A percentile compares a stretch with the other conserved stretches of the same genome.
phyloP scores from a whole-genome alignment of 208 protist species.

The Acanthamoeba castellanii region DNA sequence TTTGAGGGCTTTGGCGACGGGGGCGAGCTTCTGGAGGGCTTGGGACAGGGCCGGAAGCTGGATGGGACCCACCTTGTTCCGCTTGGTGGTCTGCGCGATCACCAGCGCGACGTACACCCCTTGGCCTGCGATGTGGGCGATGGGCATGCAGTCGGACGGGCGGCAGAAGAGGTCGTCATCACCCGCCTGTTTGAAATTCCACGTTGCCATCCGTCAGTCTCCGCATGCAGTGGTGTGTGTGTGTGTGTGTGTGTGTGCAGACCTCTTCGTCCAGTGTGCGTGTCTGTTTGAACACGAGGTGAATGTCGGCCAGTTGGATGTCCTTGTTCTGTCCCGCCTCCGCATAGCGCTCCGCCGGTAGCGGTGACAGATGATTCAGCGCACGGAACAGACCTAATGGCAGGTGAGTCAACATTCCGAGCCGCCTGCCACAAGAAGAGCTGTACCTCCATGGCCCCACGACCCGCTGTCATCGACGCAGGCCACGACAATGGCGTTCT shows the following conservation, averaged over 20 bases:
- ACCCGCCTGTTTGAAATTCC: not conserved
- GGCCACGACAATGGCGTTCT: slow-evolving; percentile 28
- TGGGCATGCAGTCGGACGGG: not conserved
- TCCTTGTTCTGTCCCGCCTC: slow-evolving; percentile 38
- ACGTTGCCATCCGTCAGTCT: not conserved
- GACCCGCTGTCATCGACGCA: slow-evolving; percentile 42
- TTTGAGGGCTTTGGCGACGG: not conserved
- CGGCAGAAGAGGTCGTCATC: slow-evolving; percentile 40
- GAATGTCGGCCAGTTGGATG: slow-evolving; percentile 28
- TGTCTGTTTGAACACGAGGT: slow-evolving; percentile 13
- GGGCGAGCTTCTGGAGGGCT: slow-evolving; percentile 42
- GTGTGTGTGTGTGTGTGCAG: not conserved
- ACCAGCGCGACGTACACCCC: slow-evolving; percentile 22
- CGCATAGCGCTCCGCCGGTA: not conserved
- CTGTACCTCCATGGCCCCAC: slow-evolving; percentile 21
- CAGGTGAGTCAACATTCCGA: too few species aligned
- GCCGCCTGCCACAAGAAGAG: not conserved
- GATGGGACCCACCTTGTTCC: not conserved
- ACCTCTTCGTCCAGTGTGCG: not conserved
- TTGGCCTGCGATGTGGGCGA: not conserved
- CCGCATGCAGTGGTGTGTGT: not conserved
- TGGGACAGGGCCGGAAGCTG: slow-evolving; percentile 18
- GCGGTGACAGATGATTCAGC: slow-evolving; percentile 8
- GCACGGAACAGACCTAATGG: slow-evolving; percentile 8
- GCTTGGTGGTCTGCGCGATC: slow-evolving; percentile 41